These are phyloP conservation scores for Saccharomyces pastorianus DNA, from an alignment of 1,139 yeast genomes.

Conservation along the genomic window DNA sequence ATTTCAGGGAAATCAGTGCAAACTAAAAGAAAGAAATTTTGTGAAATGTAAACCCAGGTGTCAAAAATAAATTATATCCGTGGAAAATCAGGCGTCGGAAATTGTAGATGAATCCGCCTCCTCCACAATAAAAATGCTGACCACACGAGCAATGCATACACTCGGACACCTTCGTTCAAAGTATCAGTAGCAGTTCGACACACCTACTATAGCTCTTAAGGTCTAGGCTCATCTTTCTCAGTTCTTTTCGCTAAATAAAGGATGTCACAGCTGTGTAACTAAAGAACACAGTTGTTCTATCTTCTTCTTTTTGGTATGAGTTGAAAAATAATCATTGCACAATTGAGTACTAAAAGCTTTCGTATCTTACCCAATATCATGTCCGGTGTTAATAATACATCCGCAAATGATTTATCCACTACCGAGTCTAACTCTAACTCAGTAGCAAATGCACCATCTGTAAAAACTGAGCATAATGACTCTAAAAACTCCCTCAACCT, in stretches of 20 bases:
- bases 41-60: not conserved
- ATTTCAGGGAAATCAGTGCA: too few relatives aligned
- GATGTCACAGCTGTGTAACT: not conserved
- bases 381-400: not conserved
- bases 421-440: not conserved
- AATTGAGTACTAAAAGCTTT: not conserved
- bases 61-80: not conserved
- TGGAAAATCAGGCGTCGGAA: not conserved
- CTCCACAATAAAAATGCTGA: not conserved
- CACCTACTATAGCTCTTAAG: not conserved
- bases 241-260: not conserved
- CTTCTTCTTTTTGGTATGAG: not conserved
- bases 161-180: not conserved
- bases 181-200: not conserved
- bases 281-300: not conserved
- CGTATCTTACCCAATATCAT: not conserved
- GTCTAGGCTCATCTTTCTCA: not conserved
- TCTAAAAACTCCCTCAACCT: not conserved
- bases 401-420: not conserved
- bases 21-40: not conserved
- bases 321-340: not conserved
- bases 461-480: not conserved
- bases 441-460: not conserved
- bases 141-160: not conserved
- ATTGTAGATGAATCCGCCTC: not conserved